A percentile compares a stretch with the other conserved stretches of the same genome.
These are phyloP conservation scores for Beauveria pseudobassiana DNA, from an alignment of 2,329 filamentous ascomycete species.

Conservation along the genomic window DNA sequence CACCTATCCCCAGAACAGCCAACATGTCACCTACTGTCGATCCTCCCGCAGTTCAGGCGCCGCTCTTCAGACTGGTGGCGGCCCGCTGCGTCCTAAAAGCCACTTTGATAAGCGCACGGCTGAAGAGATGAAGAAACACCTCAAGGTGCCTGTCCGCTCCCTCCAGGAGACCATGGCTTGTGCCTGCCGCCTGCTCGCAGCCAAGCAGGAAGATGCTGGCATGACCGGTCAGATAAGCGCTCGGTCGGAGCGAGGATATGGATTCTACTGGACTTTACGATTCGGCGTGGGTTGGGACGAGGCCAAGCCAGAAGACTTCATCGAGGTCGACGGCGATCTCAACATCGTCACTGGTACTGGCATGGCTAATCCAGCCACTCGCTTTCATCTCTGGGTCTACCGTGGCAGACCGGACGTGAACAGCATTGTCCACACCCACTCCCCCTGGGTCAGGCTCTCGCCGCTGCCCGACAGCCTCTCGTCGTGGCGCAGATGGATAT, in stretches of 20 bases:
- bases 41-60: neutral
- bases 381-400: constrained; percentile 11
- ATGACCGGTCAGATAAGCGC: constrained; percentile 5
- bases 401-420: neutral
- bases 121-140: constrained; percentile 9
- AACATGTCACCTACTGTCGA: neutral
- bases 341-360: constrained; percentile 1
- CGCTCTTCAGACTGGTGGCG: neutral
- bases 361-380: constrained; percentile 9
- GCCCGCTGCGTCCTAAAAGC: constrained; percentile 5
- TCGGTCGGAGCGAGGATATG: constrained; percentile 2
- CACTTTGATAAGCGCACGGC: constrained; percentile 8
- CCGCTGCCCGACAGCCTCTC: constrained; percentile 5
- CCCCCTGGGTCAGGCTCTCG: constrained; percentile 7
- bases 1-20: neutral
- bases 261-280: constrained; percentile 10
- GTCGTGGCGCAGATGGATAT: constrained; percentile 11
- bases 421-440: constrained; percentile 9
- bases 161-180: constrained; percentile 7
- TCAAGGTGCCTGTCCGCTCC: neutral
- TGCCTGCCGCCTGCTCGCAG: constrained; percentile 5
- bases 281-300: constrained; percentile 10
- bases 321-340: constrained; percentile 10
- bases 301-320: constrained; percentile 7
- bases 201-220: constrained; percentile 9